Evolutionary conservation across 805 yeast species (phyloP).

Genomic region (Yamadazyma insecticola): DNA sequence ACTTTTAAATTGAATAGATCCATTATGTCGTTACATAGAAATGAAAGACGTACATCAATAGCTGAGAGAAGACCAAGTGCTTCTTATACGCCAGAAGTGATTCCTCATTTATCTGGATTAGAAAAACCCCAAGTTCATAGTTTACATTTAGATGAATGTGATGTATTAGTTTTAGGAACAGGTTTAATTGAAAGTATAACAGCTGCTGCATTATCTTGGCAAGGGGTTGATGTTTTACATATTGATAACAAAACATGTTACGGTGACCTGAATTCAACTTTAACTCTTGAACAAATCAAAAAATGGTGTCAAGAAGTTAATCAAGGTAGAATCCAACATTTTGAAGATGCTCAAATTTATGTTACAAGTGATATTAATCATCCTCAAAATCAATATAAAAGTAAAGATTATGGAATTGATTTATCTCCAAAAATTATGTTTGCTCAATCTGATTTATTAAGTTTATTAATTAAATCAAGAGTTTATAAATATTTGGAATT

Average conservation of each 20-base stretch:
- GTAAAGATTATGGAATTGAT: constrained; percentile 83
- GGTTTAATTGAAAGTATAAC: constrained; percentile 83
- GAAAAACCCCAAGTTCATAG: constrained; percentile 67
- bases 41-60: constrained; percentile 40
- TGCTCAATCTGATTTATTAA: constrained; percentile 83
- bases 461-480: constrained; percentile 73
- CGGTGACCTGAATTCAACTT: constrained; percentile 84
- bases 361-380: constrained; percentile 55
- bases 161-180: constrained; percentile 88
- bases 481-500: constrained; percentile 91
- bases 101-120: constrained; percentile 73
- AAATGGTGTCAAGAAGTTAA: constrained; percentile 79
- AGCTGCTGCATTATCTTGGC: constrained; percentile 97
- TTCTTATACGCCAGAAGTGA: constrained; percentile 39
- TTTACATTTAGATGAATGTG: constrained; percentile 64
- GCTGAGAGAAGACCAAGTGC: constrained; percentile 45
- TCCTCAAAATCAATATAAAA: constrained; percentile 14
- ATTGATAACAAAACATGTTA: constrained; percentile 81
- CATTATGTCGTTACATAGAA: constrained; percentile 9
- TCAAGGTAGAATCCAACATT: constrained; percentile 37
- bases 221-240: constrained; percentile 92
- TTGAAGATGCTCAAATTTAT: constrained; percentile 71
- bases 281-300: constrained; percentile 81
- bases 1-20: background rate
- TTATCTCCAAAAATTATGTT: constrained; percentile 82